phyloP scores from a whole-genome alignment of 2,329 filamentous ascomycete species.

The Aspergillus phoenicis region DNA sequence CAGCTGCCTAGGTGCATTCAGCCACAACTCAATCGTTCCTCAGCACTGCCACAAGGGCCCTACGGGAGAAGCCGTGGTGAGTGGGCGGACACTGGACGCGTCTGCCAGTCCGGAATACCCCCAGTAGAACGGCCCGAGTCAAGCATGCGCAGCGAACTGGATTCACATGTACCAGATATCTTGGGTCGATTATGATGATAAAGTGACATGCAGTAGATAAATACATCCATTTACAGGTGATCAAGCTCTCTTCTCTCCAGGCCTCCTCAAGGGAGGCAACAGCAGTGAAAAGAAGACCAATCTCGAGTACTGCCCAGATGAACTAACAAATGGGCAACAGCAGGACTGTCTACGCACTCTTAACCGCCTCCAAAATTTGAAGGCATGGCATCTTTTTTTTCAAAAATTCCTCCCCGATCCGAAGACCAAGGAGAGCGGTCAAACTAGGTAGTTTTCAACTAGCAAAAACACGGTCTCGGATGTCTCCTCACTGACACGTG shows the following conservation, averaged over 20 bases:
- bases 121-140: neutral
- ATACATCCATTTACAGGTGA: neutral
- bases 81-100: neutral
- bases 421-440: slow-evolving; percentile 74
- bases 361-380: slow-evolving; percentile 22
- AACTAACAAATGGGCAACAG: neutral
- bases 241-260: slow-evolving; percentile 40
- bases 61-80: neutral
- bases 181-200: too few relatives aligned
- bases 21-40: slow-evolving; percentile 20
- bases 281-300: slow-evolving; percentile 45
- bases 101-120: neutral
- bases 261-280: slow-evolving; percentile 38
- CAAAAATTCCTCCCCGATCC: slow-evolving; percentile 81
- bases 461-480: slow-evolving; percentile 88
- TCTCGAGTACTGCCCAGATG: slow-evolving; percentile 7
- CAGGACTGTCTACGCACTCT: slow-evolving; percentile 15
- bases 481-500: slow-evolving; percentile 83
- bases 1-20: slow-evolving; percentile 21
- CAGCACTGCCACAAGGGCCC: slow-evolving; percentile 3
- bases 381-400: slow-evolving; percentile 42
- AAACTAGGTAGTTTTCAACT: slow-evolving; percentile 81
- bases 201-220: too few relatives aligned
- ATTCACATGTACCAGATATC: too few relatives aligned
- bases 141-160: neutral